Evolutionary conservation across 139 green algal species (phyloP).

Genomic region (Chlamydomonas sp.): DNA sequence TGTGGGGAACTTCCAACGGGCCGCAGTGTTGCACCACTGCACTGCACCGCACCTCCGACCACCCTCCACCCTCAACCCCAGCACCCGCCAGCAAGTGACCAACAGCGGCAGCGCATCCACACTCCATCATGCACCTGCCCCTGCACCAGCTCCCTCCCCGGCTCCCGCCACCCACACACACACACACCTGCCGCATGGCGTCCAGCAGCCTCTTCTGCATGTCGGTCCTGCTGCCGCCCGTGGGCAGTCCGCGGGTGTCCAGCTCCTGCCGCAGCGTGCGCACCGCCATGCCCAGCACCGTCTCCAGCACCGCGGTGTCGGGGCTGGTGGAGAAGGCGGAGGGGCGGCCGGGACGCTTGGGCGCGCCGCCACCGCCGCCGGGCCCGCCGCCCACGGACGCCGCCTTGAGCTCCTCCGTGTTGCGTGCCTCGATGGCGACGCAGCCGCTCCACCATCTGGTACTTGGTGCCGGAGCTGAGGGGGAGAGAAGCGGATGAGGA

Average conservation of each 20-base stretch:
- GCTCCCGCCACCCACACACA: not conserved
- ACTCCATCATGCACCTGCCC: too few relatives aligned
- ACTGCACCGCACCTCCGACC: too few relatives aligned
- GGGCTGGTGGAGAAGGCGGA: not conserved
- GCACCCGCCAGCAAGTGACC: too few relatives aligned
- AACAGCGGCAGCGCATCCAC: too few relatives aligned
- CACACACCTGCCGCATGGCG: not conserved
- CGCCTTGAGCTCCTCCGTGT: not conserved
- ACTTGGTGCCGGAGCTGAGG: conserved; percentile 41
- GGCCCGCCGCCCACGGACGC: not conserved
- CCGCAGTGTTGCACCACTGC: too few relatives aligned
- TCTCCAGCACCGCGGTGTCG: not conserved
- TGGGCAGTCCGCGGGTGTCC: not conserved
- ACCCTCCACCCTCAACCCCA: too few relatives aligned
- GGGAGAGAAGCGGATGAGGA: too few relatives aligned
- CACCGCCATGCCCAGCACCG: conserved; percentile 20
- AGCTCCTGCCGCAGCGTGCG: conserved; percentile 31
- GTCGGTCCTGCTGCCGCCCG: not conserved
- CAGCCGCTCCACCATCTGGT: conserved; percentile 48
- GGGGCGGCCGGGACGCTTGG: too few relatives aligned
- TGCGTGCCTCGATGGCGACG: not conserved
- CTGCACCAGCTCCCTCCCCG: too few relatives aligned
- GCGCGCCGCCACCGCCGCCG: not conserved
- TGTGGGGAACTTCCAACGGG: too few relatives aligned
- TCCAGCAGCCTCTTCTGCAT: conserved; percentile 13